Base-by-base conservation (phyloP, 2,329 filamentous ascomycete species). In the Dendrostoma leiphaemia region DNA sequence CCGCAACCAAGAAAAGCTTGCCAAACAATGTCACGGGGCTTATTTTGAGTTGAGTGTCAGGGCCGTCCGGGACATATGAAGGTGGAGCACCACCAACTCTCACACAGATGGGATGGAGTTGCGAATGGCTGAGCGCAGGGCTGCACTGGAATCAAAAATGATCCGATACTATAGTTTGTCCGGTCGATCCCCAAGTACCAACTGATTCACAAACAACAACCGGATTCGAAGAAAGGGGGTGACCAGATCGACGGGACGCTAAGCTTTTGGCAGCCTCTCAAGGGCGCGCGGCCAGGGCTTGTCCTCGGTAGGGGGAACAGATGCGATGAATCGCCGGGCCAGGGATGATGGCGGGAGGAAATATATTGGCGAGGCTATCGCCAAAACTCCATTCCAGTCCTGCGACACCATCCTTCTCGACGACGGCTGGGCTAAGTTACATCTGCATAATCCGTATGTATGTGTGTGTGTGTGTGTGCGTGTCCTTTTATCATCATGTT, bases 51-150 rank as follows among this genome's bases (percentile, higher is more conserved):
- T n/a, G n/a, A n/a, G n/a, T n/a, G n/a, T n/a, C n/a, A n/a, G n/a
- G n/a, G n/a, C n/a, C n/a, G n/a, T n/a, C n/a, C n/a, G n/a, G n/a
- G n/a, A n/a, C n/a, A n/a, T n/a, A n/a, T n/a, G n/a, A n/a, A n/a
- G n/a, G n/a, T n/a, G n/a, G n/a, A n/a, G n/a, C n/a, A n/a, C 13
- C 13, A 37, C 13, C 31, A 24, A 10, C 2, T 8, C 10, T 3
- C 8, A 8, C 15, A 10, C 13, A 15, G 32, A 24, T 6, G 26
- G 26, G 17, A 24, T 28, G 29, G 8, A 45, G 31, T 15, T 17
- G 44, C 63, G 59, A 50, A 63, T 64, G 63, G 61, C 63, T 64
- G 28, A 51, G 44, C 44, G 53, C 48, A 63, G 64, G 61, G 63
- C 58, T 51, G 53, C 57, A 58, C 58, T 48, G 44, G 19, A 57